Evolutionary conservation across 495 filamentous ascomycete genomes (phyloP).

Genomic region (Diplogelasinospora grovesii): DNA sequence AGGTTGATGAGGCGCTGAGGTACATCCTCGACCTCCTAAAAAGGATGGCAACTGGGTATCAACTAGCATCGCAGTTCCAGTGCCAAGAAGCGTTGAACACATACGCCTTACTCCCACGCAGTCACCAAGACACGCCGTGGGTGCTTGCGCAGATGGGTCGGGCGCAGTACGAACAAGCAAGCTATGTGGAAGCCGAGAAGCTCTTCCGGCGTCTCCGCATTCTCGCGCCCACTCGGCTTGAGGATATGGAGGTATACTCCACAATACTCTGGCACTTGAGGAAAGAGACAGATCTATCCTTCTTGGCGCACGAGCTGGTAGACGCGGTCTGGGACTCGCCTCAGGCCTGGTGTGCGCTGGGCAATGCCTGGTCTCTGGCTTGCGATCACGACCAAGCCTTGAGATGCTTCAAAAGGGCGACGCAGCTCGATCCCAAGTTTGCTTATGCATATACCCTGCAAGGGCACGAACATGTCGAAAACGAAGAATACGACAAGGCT

Average conservation of each 20-base stretch:
- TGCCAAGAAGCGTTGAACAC: slow-evolving; percentile 67
- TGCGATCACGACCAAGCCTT: slow-evolving; percentile 92
- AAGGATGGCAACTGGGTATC: slow-evolving; percentile 75
- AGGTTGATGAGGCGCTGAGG: slow-evolving; percentile 66
- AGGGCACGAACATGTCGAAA: slow-evolving; percentile 92
- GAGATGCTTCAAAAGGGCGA: slow-evolving; percentile 91
- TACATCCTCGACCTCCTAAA: slow-evolving; percentile 76
- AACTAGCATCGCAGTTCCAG: slow-evolving; percentile 66
- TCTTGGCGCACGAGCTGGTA: slow-evolving; percentile 81
- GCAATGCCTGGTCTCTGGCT: slow-evolving; percentile 92
- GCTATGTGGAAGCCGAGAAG: slow-evolving; percentile 79
- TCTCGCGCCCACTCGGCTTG: slow-evolving; percentile 68
- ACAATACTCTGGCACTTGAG: slow-evolving; percentile 96
- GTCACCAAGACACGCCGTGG: slow-evolving; percentile 92
- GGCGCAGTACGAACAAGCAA: slow-evolving; percentile 79
- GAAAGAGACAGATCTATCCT: slow-evolving; percentile 83
- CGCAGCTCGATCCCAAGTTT: slow-evolving; percentile 80
- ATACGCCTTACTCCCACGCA: slow-evolving; percentile 59
- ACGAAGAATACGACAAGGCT: slow-evolving; percentile 95
- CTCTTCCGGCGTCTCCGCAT: slow-evolving; percentile 69
- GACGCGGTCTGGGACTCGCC: slow-evolving; percentile 82
- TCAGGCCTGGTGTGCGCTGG: slow-evolving; percentile 90
- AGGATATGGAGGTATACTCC: slow-evolving; percentile 96
- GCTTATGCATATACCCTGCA: slow-evolving; percentile 94
- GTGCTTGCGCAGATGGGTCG: slow-evolving; percentile 83